These are phyloP conservation scores for Acacia confusa DNA, from an alignment of 306 rosid genomes.

Conservation along the genomic window DNA sequence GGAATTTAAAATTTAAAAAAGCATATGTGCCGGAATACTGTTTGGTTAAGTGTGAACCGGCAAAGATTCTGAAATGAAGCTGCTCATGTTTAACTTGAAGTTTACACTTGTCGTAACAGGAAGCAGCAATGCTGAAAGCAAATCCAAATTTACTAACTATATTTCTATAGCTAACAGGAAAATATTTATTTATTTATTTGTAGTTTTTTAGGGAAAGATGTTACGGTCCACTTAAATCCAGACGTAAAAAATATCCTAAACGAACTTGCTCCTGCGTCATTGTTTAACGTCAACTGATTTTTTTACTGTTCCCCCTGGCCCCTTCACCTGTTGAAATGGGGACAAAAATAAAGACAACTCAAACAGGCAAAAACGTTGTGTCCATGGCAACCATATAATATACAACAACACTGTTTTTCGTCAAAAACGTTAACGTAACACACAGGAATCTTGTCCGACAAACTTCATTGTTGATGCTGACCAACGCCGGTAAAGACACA, in stretches of 20 bases:
- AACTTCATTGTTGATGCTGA: slow-evolving; percentile 9
- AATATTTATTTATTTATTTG: background rate
- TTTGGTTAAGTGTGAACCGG: background rate
- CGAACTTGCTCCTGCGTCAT: background rate
- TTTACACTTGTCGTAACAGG: background rate
- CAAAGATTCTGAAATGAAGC: background rate
- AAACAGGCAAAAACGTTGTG: background rate
- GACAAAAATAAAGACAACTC: slow-evolving; percentile 10
- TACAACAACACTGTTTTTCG: background rate
- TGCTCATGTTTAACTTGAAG: background rate
- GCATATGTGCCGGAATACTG: background rate
- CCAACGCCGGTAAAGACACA: slow-evolving; percentile 9
- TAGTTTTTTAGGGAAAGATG: background rate
- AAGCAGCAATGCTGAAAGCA: background rate
- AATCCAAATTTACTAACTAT: background rate
- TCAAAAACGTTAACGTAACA: background rate
- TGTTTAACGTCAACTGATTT: background rate
- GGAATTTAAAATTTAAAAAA: background rate
- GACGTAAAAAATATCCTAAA: background rate
- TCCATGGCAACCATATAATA: background rate
- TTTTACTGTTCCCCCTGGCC: background rate
- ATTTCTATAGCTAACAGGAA: background rate
- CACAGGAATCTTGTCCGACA: slow-evolving; percentile 13
- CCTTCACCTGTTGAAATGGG: background rate
- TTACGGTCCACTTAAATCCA: background rate